Conservation (phyloP, 2,329 filamentous ascomycete genomes). For the Myriosclerotinia scirpicola region DNA sequence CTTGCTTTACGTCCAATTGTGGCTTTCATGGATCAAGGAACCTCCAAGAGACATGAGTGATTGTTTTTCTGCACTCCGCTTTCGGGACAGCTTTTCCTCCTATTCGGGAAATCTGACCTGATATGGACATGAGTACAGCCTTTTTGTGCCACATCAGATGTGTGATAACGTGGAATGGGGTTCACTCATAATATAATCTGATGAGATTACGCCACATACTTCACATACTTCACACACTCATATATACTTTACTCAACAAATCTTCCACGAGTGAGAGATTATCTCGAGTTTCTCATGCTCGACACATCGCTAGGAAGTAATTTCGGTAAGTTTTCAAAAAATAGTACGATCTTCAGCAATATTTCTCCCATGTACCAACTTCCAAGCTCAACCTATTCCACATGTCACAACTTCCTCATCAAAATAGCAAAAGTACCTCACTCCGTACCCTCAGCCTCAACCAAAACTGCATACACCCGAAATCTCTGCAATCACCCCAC, state of each 20-base stretch:
- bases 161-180: conserved; percentile 18
- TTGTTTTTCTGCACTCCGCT: background rate
- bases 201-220: conserved; percentile 13
- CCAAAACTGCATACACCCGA: conserved; percentile 18
- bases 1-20: background rate
- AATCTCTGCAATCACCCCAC: conserved; percentile 7
- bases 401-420: background rate
- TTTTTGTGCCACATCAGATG: conserved; percentile 2
- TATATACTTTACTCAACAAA: background rate
- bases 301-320: background rate
- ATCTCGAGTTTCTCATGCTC: too few relatives aligned
- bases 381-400: background rate
- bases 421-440: background rate
- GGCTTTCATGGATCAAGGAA: conserved; percentile 13
- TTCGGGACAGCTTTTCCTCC: background rate
- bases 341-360: background rate
- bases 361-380: background rate
- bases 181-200: conserved; percentile 10
- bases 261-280: background rate
- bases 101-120: background rate
- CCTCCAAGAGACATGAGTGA: conserved; percentile 9
- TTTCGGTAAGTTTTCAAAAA: background rate
- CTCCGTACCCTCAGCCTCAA: conserved; percentile 2
- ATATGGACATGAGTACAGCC: background rate
- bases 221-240: background rate